phyloP scores from a whole-genome alignment of 768 basidiomycete species.

The Phanerochaete carnosa region DNA sequence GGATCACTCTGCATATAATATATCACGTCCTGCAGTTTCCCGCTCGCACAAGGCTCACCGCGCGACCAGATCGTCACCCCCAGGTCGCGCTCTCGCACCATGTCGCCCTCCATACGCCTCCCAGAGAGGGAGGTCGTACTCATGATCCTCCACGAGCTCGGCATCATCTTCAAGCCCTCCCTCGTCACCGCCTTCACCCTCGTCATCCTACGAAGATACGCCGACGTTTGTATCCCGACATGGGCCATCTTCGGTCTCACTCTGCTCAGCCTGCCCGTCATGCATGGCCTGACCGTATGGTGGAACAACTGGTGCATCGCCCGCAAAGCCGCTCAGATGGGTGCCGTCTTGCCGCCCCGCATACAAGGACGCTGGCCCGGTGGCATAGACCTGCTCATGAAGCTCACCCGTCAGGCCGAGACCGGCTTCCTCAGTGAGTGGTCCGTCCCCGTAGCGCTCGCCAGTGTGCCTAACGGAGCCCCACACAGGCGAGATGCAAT shows the following conservation, averaged over 20 bases:
- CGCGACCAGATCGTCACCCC: too few relatives aligned
- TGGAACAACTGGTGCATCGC: not conserved
- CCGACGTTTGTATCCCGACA: not conserved
- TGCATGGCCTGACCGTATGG: not conserved
- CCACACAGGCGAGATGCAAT: conserved; percentile 23
- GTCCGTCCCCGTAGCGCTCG: not conserved
- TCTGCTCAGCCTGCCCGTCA: not conserved
- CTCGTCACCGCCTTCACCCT: not conserved
- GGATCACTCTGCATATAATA: too few relatives aligned
- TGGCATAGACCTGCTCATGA: conserved; percentile 31
- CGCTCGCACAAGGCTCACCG: too few relatives aligned
- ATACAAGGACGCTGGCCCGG: conserved; percentile 31
- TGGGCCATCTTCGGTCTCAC: conserved; percentile 1
- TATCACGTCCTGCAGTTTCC: too few relatives aligned
- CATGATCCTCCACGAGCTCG: not conserved
- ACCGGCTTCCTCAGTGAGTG: conserved; percentile 35
- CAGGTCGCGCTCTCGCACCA: not conserved
- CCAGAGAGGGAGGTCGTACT: not conserved
- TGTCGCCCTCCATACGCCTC: not conserved
- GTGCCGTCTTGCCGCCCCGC: conserved; percentile 21
- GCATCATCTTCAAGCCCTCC: not conserved
- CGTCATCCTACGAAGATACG: not conserved
- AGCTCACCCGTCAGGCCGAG: conserved; percentile 17
- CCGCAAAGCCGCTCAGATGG: conserved; percentile 3
- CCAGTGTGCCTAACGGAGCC: not conserved